Evolutionary conservation across 2,329 filamentous ascomycete species (phyloP), one percentile per base, ranked within the genome.

Genomic region (Penicillium sclerotigenum): DNA sequence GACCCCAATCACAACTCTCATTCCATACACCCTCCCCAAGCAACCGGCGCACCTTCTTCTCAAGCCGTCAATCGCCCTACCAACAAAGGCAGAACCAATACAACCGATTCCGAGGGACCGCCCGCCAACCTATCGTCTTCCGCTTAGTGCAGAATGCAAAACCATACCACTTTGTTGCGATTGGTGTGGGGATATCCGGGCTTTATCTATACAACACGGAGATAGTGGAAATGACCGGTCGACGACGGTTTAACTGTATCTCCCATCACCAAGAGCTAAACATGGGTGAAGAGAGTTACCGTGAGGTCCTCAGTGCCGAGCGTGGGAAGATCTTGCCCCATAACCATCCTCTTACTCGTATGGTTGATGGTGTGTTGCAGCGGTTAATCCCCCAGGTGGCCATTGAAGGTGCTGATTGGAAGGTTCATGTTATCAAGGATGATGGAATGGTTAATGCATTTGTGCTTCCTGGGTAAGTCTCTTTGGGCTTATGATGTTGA

Each of bases 171-270:
- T 68, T 68, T 11, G 63, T 73, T 4, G 55, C 71, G 3, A 61
- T 82, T 7, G 79, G 75, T 3, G 69, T 73, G 1, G 72, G 72
- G 0, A 67, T 72, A 2, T 77, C 75, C 7, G 76, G 73, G 0
- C 69, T 84, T 54, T 85, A 85, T 64, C 63, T 82, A 18, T 80
- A 76, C 65, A 85, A 85, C 58, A 73, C 82, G 4, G 83, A 86
- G 57, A 72, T 76, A 33, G 83, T 84, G 11, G 80, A 81, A 70
- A 71, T 83, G 50, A 83, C 82, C 1, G 80, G 80, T 5, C 79
- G 84, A 2, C 74, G 79, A 37, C 79, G 84, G 20, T 87, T 87
- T 75, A 86, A 86, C 62, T 77, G 82, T 54, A 68, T 86, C 14
- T 75, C 76, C 1, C 67, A 75, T 1, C 61, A 71, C 0, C 64